These are phyloP conservation scores for Coelastrella sp. DNA, from an alignment of 139 green algal species.

Conservation along the genomic window DNA sequence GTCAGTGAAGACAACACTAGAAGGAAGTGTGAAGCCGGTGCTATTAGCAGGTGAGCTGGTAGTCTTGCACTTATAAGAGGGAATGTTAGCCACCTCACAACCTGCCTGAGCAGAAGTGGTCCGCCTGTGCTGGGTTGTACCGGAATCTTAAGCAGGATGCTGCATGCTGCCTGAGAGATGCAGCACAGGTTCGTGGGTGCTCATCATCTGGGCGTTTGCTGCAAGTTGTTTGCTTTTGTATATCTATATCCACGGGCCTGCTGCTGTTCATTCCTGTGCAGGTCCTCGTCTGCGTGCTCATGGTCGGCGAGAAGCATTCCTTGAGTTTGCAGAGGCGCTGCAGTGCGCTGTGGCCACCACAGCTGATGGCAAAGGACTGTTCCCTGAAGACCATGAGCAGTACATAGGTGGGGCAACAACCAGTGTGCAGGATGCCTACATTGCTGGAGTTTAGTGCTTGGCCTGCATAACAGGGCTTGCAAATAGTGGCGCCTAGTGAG, in stretches of 20 bases:
- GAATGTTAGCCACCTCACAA: no score
- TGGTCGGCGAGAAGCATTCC: slow-evolving; percentile 36
- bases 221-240: background rate
- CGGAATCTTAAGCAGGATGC: background rate
- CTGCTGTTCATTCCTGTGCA: background rate
- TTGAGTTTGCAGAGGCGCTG: slow-evolving; percentile 43
- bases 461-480: background rate
- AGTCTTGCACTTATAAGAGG: no score
- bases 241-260: background rate
- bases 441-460: background rate
- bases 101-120: no score
- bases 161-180: background rate
- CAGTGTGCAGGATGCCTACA: background rate
- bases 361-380: slow-evolving; percentile 81
- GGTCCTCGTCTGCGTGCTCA: slow-evolving; percentile 51
- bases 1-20: slow-evolving; percentile 45
- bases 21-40: slow-evolving; percentile 64
- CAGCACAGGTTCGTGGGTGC: background rate
- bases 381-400: slow-evolving; percentile 73
- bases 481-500: background rate
- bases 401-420: slow-evolving; percentile 78
- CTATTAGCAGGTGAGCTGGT: slow-evolving; percentile 51
- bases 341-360: slow-evolving; percentile 71
- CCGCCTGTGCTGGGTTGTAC: no score
- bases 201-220: background rate